Conservation (phyloP, 179 eudicot genomes). For the Drosera spatulata region DNA sequence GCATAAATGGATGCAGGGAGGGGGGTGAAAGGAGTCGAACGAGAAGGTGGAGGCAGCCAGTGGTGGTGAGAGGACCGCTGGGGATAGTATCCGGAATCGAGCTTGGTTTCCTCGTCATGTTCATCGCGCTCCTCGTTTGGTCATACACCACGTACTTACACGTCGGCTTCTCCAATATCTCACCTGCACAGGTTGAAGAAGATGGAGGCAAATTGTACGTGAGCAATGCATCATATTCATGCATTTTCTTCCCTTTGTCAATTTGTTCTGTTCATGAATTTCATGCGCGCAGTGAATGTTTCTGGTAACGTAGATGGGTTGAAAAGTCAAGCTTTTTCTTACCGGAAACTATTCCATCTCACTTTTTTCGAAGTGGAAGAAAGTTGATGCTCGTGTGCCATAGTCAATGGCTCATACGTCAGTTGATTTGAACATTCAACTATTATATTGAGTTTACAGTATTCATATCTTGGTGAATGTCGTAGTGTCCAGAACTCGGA, state of each 20-base stretch:
- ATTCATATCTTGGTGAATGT: too few relatives aligned
- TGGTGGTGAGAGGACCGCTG: conserved; percentile 37
- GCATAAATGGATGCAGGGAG: not conserved
- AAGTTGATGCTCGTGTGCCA: too few relatives aligned
- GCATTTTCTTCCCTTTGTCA: not conserved
- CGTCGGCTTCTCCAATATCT: conserved; percentile 36
- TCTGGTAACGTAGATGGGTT: too few relatives aligned
- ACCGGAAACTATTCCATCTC: too few relatives aligned
- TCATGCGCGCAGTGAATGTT: not conserved
- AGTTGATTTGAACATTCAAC: too few relatives aligned
- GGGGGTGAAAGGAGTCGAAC: not conserved
- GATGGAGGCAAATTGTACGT: conserved; percentile 24
- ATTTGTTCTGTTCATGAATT: not conserved
- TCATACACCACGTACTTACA: conserved; percentile 38
- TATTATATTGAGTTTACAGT: too few relatives aligned
- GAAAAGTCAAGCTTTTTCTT: too few relatives aligned
- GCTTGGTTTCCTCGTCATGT: conserved; percentile 43
- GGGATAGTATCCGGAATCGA: conserved; percentile 45
- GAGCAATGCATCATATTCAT: not conserved
- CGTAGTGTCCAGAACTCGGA: too few relatives aligned
- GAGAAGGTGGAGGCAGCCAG: conserved; percentile 36
- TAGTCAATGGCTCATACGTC: too few relatives aligned
- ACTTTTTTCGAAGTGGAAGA: too few relatives aligned
- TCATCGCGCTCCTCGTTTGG: conserved; percentile 52
- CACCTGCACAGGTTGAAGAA: conserved; percentile 11